A percentile compares a stretch with the other conserved stretches of the same genome.
phyloP scores from a whole-genome alignment of 306 rosid species.

The Rosa multiflora region DNA sequence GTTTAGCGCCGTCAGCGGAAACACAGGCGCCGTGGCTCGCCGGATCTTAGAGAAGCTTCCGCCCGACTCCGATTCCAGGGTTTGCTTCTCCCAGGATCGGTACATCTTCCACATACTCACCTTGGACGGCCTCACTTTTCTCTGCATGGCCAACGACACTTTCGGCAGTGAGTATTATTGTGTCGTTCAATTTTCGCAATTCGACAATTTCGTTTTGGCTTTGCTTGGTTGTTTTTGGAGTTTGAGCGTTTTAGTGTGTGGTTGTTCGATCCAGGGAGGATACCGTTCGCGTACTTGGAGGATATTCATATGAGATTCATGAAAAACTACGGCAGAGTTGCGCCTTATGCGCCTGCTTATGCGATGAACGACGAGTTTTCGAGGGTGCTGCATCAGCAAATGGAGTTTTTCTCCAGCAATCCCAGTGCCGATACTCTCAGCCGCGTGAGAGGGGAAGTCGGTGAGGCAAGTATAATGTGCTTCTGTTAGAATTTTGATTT shows the following conservation, averaged over 20 bases:
- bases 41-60: conserved; percentile 95
- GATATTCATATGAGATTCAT: conserved; percentile 97
- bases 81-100: conserved; percentile 95
- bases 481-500: conserved; percentile 12
- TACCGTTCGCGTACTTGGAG: conserved; percentile 94
- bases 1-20: conserved; percentile 95
- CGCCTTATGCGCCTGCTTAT: conserved; percentile 84
- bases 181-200: neutral
- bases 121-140: conserved; percentile 72
- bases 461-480: conserved; percentile 78
- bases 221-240: no score
- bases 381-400: conserved; percentile 95
- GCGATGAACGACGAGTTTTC: conserved; percentile 99
- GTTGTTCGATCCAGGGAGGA: conserved; percentile 64
- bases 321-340: conserved; percentile 94
- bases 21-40: conserved; percentile 89
- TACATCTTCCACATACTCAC: conserved; percentile 91
- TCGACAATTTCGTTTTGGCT: neutral
- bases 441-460: conserved; percentile 92
- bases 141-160: conserved; percentile 95
- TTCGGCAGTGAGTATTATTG: conserved; percentile 69
- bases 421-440: conserved; percentile 81
- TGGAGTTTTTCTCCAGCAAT: conserved; percentile 93
- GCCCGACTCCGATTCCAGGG: conserved; percentile 76
- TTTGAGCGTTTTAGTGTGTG: neutral